These are phyloP conservation scores for Immersiella caudata DNA, from an alignment of 495 filamentous ascomycete genomes.

Conservation along the genomic window DNA sequence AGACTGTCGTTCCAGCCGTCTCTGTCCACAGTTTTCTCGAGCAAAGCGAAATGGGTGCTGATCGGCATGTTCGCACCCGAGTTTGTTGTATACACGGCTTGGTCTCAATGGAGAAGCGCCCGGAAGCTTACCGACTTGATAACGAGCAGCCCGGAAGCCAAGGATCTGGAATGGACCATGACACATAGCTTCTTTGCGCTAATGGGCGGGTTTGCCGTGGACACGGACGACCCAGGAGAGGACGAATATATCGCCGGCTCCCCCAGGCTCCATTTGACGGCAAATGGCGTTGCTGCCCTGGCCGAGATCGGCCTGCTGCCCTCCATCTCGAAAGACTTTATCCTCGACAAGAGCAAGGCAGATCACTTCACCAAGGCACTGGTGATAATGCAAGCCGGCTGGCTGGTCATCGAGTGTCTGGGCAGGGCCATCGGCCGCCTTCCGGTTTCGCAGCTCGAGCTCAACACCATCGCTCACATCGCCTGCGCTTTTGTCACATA, in stretches of 20 bases:
- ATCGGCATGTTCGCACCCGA: background rate
- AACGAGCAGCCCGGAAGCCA: background rate
- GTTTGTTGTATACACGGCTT: background rate
- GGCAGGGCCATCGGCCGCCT: background rate
- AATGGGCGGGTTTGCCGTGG: background rate
- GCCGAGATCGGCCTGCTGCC: background rate
- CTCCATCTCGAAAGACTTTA: background rate
- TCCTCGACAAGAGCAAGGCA: constrained; percentile 3
- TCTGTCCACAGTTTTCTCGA: background rate
- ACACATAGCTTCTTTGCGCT: constrained; percentile 4
- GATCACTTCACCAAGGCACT: background rate
- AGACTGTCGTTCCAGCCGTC: background rate
- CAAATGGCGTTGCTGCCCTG: background rate
- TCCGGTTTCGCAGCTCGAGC: background rate
- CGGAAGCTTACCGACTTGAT: background rate
- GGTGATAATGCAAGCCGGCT: background rate
- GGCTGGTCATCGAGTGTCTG: background rate
- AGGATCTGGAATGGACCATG: background rate
- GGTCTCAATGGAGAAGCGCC: background rate
- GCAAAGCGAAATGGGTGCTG: background rate
- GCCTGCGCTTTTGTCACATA: background rate
- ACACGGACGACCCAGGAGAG: background rate
- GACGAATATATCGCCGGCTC: background rate
- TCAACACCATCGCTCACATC: background rate
- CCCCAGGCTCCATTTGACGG: background rate